Percentiles rank a stretch among this genome's conserved stretches.
These are phyloP conservation scores for Candida khao-thaluensis DNA, from an alignment of 805 yeast genomes.

Conservation along the genomic window DNA sequence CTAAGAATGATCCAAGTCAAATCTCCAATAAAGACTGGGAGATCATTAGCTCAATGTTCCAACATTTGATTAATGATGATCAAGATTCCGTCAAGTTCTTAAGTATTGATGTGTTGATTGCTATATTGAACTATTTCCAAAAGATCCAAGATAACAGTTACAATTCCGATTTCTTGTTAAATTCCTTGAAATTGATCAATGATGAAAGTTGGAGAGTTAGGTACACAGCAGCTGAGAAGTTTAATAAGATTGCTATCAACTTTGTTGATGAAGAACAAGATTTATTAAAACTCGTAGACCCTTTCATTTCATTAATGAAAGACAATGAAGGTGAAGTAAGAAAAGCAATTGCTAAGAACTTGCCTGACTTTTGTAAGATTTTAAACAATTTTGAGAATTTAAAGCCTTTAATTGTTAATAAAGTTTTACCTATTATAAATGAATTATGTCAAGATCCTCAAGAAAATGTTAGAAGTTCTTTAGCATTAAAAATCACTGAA, in stretches of 20 bases:
- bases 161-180: slow-evolving; percentile 59
- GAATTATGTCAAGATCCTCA: slow-evolving; percentile 86
- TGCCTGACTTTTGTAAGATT: slow-evolving; percentile 69
- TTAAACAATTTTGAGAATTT: slow-evolving; percentile 37
- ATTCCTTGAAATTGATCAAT: slow-evolving; percentile 67
- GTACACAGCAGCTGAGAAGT: slow-evolving; percentile 96
- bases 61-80: slow-evolving; percentile 70
- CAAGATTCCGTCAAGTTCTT: slow-evolving; percentile 95
- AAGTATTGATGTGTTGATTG: slow-evolving; percentile 81
- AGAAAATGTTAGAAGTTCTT: slow-evolving; percentile 89
- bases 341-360: slow-evolving; percentile 88
- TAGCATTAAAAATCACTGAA: slow-evolving; percentile 85
- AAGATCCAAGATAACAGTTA: slow-evolving; percentile 55
- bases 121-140: slow-evolving; percentile 72
- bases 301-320: slow-evolving; percentile 74
- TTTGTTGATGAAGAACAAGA: slow-evolving; percentile 58
- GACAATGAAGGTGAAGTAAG: slow-evolving; percentile 97
- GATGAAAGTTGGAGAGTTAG: slow-evolving; percentile 99
- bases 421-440: slow-evolving; percentile 80
- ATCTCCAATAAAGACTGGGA: slow-evolving; percentile 70
- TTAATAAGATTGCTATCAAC: slow-evolving; percentile 66
- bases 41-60: slow-evolving; percentile 77
- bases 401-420: slow-evolving; percentile 54
- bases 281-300: slow-evolving; percentile 59
- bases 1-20: slow-evolving; percentile 30